phyloP scores from a whole-genome alignment of 345 rosid species.

The Salix brachista region DNA sequence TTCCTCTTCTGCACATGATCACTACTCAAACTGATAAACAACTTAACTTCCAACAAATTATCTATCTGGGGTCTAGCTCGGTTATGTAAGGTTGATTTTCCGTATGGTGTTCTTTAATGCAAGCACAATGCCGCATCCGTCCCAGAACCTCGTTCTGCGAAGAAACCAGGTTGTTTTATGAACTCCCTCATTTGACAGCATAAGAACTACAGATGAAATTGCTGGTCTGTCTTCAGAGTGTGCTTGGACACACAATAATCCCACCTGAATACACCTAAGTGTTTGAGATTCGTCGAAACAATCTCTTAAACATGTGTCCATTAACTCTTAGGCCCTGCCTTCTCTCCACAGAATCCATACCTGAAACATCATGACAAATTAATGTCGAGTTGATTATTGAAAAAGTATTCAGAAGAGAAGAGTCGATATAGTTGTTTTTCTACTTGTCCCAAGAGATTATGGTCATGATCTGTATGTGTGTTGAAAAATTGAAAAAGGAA shows the following conservation, averaged over 20 bases:
- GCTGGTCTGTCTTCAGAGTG: not conserved
- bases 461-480: not conserved
- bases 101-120: not conserved
- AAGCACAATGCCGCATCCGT: not conserved
- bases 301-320: not conserved
- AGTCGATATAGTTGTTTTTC: too few relatives aligned
- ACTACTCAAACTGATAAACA: too few relatives aligned
- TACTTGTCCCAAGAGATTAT: not conserved
- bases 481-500: too few relatives aligned
- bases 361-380: not conserved
- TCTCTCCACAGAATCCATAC: constrained; percentile 15
- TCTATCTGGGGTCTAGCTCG: not conserved
- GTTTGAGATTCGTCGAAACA: not conserved
- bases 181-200: constrained; percentile 1
- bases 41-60: too few relatives aligned
- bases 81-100: constrained; percentile 12
- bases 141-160: not conserved
- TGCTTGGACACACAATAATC: not conserved
- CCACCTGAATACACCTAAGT: not conserved
- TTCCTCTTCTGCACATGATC: too few relatives aligned
- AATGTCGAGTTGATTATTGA: too few relatives aligned
- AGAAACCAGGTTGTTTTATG: constrained; percentile 1
- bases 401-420: too few relatives aligned
- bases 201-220: not conserved
- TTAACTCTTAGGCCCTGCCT: not conserved